Evolutionary conservation across 768 basidiomycete species (phyloP).

Genomic region (Termitomyces eurrhizus): DNA sequence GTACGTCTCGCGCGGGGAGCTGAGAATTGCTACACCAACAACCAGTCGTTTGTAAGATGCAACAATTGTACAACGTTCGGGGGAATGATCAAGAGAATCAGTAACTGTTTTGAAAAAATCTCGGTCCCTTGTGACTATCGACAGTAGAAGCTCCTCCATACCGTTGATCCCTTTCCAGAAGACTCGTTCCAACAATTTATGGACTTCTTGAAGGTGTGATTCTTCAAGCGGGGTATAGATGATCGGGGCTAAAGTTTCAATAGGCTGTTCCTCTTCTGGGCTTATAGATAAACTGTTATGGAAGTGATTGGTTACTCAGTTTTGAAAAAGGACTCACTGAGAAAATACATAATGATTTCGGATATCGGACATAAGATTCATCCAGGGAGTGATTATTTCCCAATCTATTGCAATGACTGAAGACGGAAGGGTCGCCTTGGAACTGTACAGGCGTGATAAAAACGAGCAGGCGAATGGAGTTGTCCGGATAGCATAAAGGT

Average conservation of each 20-base stretch:
- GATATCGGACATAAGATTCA: slow-evolving; percentile 70
- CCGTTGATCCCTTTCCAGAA: slow-evolving; percentile 83
- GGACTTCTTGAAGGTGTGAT: slow-evolving; percentile 63
- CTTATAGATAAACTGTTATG: slow-evolving; percentile 30
- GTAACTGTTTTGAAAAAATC: slow-evolving; percentile 40
- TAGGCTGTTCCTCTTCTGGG: slow-evolving; percentile 46
- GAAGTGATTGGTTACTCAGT: not conserved
- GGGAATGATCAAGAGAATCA: slow-evolving; percentile 63
- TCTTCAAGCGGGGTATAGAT: slow-evolving; percentile 56
- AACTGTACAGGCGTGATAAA: slow-evolving; percentile 56
- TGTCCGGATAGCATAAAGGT: slow-evolving; percentile 50
- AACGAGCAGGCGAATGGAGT: slow-evolving; percentile 69
- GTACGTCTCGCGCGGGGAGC: slow-evolving; percentile 79
- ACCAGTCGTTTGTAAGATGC: slow-evolving; percentile 69
- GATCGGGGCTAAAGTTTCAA: slow-evolving; percentile 48
- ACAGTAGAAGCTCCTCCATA: slow-evolving; percentile 24
- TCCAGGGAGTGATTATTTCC: slow-evolving; percentile 72
- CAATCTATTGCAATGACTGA: slow-evolving; percentile 62
- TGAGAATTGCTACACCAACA: slow-evolving; percentile 69
- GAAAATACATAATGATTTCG: slow-evolving; percentile 57
- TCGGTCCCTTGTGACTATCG: not conserved
- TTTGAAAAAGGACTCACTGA: slow-evolving; percentile 42
- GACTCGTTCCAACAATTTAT: slow-evolving; percentile 59
- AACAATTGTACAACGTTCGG: slow-evolving; percentile 73
- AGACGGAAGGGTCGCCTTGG: slow-evolving; percentile 24